phyloP scores from a whole-genome alignment of 768 basidiomycete species.

The Suillus plorans region DNA sequence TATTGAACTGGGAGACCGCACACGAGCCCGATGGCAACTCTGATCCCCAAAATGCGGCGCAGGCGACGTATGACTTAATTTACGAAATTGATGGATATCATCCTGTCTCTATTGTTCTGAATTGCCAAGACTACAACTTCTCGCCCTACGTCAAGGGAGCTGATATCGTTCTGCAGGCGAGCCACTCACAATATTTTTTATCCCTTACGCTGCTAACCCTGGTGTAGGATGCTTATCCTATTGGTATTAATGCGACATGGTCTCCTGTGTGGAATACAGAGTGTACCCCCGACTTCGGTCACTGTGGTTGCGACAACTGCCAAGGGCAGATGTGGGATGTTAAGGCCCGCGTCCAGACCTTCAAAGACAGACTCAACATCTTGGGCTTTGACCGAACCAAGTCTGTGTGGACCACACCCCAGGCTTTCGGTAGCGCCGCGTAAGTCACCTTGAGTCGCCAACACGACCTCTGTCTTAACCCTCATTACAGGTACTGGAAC shows the following conservation, averaged over 20 bases:
- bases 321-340: constrained; percentile 64
- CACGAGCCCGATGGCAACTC: constrained; percentile 73
- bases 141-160: constrained; percentile 57
- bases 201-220: background rate
- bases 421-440: constrained; percentile 61
- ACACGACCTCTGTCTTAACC: background rate
- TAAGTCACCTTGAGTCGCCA: constrained; percentile 13
- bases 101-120: constrained; percentile 54
- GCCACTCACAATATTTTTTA: constrained; percentile 40
- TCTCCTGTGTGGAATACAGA: constrained; percentile 59
- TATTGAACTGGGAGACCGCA: constrained; percentile 70
- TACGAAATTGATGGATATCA: constrained; percentile 55
- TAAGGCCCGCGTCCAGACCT: constrained; percentile 63
- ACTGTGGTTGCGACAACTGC: constrained; percentile 75
- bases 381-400: constrained; percentile 67
- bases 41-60: constrained; percentile 61
- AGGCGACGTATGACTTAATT: constrained; percentile 44
- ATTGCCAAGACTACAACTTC: constrained; percentile 64
- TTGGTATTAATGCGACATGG: constrained; percentile 62
- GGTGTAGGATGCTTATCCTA: constrained; percentile 24
- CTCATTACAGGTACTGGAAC: constrained; percentile 27
- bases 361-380: constrained; percentile 52
- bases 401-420: constrained; percentile 76
- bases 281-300: constrained; percentile 66
- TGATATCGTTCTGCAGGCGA: constrained; percentile 70